Evolutionary conservation across 2,329 filamentous ascomycete genomes (phyloP), one percentile per base, ranked within the genome.

Genomic region (Calcarisporium arbuscula): DNA sequence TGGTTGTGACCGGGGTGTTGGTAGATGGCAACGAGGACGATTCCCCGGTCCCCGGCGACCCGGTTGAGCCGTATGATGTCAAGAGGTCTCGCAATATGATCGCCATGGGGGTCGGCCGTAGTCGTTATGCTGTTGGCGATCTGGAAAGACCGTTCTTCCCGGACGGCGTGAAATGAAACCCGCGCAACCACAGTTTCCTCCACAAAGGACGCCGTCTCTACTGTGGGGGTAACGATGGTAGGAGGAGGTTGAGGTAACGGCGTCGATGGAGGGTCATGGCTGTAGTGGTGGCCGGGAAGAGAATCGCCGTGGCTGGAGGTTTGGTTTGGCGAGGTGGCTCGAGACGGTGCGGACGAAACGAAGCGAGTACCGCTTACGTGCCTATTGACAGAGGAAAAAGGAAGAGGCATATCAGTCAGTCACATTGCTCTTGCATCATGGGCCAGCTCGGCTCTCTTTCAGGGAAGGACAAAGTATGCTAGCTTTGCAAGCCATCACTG

Each of bases 81-180:
- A 36, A 96, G 66, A 1, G 88, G 87, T 39, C 78, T 81, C 25
- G 86, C 75, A 40, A 92, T 89, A 54, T 94, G 85, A 36, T 77
- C 70, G 42, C 78, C 82, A 16, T 80, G 65, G 1, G 82, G 81
- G 53, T 94, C 86, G 18, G 78, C 80, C 11, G 79, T 78, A 36
- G 74, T 68, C 25, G 80, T 77, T 31, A 95, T 68, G 40, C 70
- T 77, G 58, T 83, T 86, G 52, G 81, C 77, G 46, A 92, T 84
- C 49, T 94, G 85, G 52, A 84, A 95, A 38, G 90, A 82, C 42
- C 89, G 73, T 64, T 96, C 89, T 47, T 95, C 77, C 7, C 89
- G 79, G 34, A 95, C 67, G 12, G 82, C 73, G 60, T 95, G 86
- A 42, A 77, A 81, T 1, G 89, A 95, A 28, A 95, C 71, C 16